Percentiles rank a stretch among this genome's conserved stretches.
phyloP scores from a whole-genome alignment of 257 asterid genomes.

The Solanum ossicruentum region DNA sequence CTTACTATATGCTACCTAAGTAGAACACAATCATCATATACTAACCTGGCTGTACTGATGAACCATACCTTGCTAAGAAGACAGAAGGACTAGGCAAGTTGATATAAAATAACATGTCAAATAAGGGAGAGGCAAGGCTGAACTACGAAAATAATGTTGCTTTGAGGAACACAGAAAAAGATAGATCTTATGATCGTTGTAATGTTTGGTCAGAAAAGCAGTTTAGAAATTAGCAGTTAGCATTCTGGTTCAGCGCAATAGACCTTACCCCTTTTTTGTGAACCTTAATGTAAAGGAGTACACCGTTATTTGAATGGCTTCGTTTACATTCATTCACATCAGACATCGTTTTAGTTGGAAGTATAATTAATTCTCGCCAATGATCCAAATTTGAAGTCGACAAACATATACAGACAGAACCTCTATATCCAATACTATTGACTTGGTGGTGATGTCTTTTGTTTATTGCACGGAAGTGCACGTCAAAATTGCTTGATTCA shows the following conservation, averaged over 20 bases:
- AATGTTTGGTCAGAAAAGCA: not conserved
- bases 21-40: not conserved
- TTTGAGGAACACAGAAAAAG: not conserved
- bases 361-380: not conserved
- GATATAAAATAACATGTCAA: not conserved
- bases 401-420: not conserved
- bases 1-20: not conserved
- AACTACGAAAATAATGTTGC: not conserved
- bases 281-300: not conserved
- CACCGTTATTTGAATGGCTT: not conserved
- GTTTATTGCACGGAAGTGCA: not conserved
- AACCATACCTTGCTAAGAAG: not conserved
- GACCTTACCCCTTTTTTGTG: not conserved
- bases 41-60: not conserved
- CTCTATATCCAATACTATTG: not conserved
- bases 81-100: not conserved
- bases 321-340: not conserved
- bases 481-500: not conserved
- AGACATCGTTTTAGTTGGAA: not conserved
- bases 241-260: not conserved
- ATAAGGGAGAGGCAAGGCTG: not conserved
- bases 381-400: not conserved
- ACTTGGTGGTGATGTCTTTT: not conserved
- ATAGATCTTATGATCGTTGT: not conserved
- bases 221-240: not conserved